Evolutionary conservation across 108 stramenopile species (phyloP).

Genomic region (Phaeodactylum tricornutum): DNA sequence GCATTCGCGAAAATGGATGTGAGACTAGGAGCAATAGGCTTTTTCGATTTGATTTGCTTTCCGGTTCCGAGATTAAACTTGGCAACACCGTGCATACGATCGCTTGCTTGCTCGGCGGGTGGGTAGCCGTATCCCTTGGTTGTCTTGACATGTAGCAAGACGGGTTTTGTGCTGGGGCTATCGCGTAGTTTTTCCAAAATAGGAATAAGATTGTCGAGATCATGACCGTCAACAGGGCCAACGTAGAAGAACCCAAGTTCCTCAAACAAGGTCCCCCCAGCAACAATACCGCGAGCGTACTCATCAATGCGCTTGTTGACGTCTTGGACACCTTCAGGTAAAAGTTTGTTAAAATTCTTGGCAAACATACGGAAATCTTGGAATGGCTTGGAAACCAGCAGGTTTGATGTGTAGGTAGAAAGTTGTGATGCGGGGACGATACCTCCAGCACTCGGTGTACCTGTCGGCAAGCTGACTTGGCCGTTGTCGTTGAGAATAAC

Average conservation of each 20-base stretch:
- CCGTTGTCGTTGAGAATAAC: constrained; percentile 97
- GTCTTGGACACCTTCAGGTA: constrained; percentile 89
- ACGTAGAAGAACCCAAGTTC: constrained; percentile 98
- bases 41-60: constrained; percentile 77
- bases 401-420: constrained; percentile 85
- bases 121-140: constrained; percentile 94
- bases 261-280: constrained; percentile 94
- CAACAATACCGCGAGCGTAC: constrained; percentile 93
- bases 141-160: constrained; percentile 92
- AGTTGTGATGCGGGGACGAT: constrained; percentile 83
- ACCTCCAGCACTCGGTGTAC: constrained; percentile 92
- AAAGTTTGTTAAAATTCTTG: constrained; percentile 85
- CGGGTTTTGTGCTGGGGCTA: constrained; percentile 73
- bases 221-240: constrained; percentile 96
- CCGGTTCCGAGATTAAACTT: constrained; percentile 95
- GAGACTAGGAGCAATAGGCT: constrained; percentile 57
- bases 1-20: constrained; percentile 94
- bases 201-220: constrained; percentile 93
- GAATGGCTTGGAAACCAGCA: constrained; percentile 90
- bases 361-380: constrained; percentile 92
- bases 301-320: constrained; percentile 96
- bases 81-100: constrained; percentile 95
- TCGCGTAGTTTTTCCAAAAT: constrained; percentile 92
- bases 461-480: constrained; percentile 95
- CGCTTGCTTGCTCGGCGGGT: constrained; percentile 85